Evolutionary conservation across 1,284 basidiomycete species (phyloP).

Genomic region (Microbotryum intermedium): DNA sequence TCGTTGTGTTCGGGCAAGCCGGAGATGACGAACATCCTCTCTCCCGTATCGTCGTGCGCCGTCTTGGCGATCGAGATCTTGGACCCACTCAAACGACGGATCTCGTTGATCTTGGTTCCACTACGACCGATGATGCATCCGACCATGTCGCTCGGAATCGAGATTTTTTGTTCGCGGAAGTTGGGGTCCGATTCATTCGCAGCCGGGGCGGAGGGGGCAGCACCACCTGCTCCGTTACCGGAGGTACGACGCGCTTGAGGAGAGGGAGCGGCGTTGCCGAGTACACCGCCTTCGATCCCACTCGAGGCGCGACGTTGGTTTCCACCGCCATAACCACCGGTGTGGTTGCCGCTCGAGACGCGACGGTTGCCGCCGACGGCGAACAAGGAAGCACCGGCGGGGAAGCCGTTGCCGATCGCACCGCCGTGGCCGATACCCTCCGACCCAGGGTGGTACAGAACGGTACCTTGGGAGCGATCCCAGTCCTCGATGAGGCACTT

Average conservation of each 20-base stretch:
- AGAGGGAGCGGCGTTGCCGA: slow-evolving; percentile 8
- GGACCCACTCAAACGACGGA: slow-evolving; percentile 88
- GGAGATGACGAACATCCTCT: slow-evolving; percentile 98
- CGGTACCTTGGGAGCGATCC: slow-evolving; percentile 86
- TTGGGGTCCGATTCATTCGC: slow-evolving; percentile 48
- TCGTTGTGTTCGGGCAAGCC: slow-evolving; percentile 77
- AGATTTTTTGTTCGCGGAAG: slow-evolving; percentile 95
- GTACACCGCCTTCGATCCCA: not conserved
- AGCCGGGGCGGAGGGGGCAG: slow-evolving; percentile 45
- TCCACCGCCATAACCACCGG: not conserved
- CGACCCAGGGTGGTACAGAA: slow-evolving; percentile 86
- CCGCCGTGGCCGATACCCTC: slow-evolving; percentile 45
- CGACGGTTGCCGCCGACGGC: slow-evolving; percentile 1
- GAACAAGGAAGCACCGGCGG: slow-evolving; percentile 6
- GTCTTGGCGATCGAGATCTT: slow-evolving; percentile 98
- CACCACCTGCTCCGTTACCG: slow-evolving; percentile 30
- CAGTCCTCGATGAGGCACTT: slow-evolving; percentile 93
- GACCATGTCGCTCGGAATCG: slow-evolving; percentile 98
- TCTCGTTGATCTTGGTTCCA: slow-evolving; percentile 97
- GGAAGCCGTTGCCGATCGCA: not conserved
- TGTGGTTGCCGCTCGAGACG: not conserved
- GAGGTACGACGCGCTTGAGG: slow-evolving; percentile 10
- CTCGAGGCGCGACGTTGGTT: not conserved
- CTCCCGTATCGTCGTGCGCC: slow-evolving; percentile 95
- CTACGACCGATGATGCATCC: slow-evolving; percentile 63